These are phyloP conservation scores for Eucalyptus polybractea DNA, from an alignment of 345 rosid species.

Conservation along the genomic window DNA sequence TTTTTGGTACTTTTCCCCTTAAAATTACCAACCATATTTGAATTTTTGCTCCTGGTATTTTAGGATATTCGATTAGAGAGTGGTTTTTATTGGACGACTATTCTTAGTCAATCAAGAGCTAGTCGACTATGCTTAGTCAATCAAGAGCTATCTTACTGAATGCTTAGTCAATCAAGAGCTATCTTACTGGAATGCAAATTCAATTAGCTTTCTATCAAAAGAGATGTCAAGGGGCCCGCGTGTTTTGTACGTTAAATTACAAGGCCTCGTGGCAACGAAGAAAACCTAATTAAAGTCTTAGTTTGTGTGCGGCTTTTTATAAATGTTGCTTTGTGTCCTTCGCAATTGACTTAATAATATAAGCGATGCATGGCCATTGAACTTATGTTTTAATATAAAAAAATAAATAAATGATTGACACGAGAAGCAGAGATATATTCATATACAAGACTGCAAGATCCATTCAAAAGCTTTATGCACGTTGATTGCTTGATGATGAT, in stretches of 20 bases:
- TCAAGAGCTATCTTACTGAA: neutral
- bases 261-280: neutral
- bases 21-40: neutral
- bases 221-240: neutral
- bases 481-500: neutral
- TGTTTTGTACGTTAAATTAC: neutral
- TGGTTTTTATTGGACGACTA: neutral
- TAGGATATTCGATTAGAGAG: neutral
- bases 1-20: neutral
- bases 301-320: neutral
- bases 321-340: neutral
- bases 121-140: neutral
- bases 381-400: neutral
- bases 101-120: neutral
- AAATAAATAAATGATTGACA: neutral
- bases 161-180: neutral
- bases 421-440: neutral
- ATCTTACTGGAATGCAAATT: neutral
- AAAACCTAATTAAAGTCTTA: neutral
- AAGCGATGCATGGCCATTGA: neutral
- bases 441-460: neutral
- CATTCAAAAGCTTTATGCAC: neutral
- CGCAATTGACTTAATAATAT: neutral
- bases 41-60: neutral
- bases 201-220: neutral